A percentile compares a stretch with the other conserved stretches of the same genome.
phyloP scores from a whole-genome alignment of 331 rosid genomes.

The Malus hybrid region DNA sequence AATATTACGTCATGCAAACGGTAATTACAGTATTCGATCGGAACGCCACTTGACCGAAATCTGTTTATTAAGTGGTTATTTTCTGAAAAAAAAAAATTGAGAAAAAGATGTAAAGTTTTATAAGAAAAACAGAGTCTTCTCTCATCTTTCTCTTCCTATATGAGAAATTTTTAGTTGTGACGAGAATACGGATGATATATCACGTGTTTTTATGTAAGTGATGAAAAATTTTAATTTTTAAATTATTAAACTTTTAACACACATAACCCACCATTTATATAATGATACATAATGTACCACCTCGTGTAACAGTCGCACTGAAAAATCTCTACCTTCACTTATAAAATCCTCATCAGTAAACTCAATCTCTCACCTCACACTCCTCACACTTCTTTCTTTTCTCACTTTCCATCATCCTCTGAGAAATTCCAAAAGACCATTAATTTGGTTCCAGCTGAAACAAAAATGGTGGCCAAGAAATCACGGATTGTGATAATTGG shows the following conservation, averaged over 20 bases:
- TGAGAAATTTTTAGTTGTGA: too few species aligned
- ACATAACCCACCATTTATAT: too few species aligned
- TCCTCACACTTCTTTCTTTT: neutral
- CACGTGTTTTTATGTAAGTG: too few species aligned
- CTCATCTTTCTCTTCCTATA: neutral
- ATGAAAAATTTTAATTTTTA: too few species aligned
- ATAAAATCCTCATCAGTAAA: neutral
- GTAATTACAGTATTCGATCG: neutral
- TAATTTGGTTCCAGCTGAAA: neutral
- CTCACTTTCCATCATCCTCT: neutral
- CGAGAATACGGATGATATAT: too few species aligned
- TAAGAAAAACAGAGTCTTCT: neutral
- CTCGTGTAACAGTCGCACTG: too few species aligned
- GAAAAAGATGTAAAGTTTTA: neutral
- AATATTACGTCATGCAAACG: neutral
- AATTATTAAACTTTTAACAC: too few species aligned
- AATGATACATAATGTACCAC: too few species aligned
- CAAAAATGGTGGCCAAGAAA: conserved; percentile 68
- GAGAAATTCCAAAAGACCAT: neutral
- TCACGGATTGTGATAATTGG: conserved; percentile 84
- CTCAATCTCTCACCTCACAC: neutral
- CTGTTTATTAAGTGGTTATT: too few species aligned
- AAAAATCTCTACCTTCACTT: neutral
- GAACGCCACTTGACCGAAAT: too few species aligned
- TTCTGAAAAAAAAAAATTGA: neutral